A percentile compares a stretch with the other conserved stretches of the same genome.
Conservation (phyloP, 208 protist species). For the Wallacemonas collosoma region DNA sequence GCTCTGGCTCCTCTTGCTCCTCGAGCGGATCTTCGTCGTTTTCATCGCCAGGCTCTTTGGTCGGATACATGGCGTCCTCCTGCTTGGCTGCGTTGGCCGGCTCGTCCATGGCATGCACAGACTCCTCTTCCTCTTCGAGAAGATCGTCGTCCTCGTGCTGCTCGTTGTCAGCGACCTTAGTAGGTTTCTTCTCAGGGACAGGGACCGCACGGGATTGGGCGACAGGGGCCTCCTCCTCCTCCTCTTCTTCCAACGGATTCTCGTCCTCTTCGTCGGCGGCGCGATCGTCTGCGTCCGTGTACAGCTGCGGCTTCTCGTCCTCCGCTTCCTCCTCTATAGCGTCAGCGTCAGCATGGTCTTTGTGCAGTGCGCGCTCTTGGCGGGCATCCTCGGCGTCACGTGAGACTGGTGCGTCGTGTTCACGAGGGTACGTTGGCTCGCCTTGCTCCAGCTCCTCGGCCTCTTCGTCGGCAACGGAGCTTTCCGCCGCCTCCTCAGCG, state of each 20-base stretch:
- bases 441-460: constrained; percentile 8
- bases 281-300: constrained; percentile 3
- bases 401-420: background rate
- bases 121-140: constrained; percentile 20
- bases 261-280: constrained; percentile 18
- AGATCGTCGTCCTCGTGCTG: constrained; percentile 8
- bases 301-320: constrained; percentile 5
- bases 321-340: background rate
- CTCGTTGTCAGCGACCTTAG: background rate
- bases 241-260: constrained; percentile 15
- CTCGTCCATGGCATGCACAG: background rate
- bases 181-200: constrained; percentile 1
- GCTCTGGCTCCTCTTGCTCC: constrained; percentile 6
- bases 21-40: constrained; percentile 5
- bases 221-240: constrained; percentile 6
- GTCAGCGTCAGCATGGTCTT: background rate
- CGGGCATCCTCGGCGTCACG: background rate
- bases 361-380: background rate
- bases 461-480: constrained; percentile 18
- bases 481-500: constrained; percentile 19
- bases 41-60: constrained; percentile 19
- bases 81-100: constrained; percentile 15
- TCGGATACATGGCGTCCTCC: constrained; percentile 5
- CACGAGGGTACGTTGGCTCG: background rate
- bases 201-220: constrained; percentile 15